Evolutionary conservation across 1,284 basidiomycete species (phyloP).

Genomic region (Coriolopsis trogii): DNA sequence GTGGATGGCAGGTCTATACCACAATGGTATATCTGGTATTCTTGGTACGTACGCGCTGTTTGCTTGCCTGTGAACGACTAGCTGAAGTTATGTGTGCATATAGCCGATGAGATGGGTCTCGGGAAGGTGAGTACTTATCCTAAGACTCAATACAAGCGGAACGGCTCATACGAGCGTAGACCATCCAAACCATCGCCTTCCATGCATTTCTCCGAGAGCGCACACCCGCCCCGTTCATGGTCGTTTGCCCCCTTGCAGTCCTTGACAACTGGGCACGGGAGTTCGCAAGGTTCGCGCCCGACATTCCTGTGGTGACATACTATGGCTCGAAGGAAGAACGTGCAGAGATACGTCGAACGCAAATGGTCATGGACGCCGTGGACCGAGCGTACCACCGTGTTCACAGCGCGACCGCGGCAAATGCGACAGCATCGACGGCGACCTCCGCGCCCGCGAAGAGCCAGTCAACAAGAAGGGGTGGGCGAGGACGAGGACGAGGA

Average conservation of each 20-base stretch:
- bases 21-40: slow-evolving; percentile 95
- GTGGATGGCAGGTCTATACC: slow-evolving; percentile 94
- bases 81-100: neutral
- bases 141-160: neutral
- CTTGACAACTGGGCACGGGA: slow-evolving; percentile 92
- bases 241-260: slow-evolving; percentile 92
- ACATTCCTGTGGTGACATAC: slow-evolving; percentile 86
- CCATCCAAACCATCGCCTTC: slow-evolving; percentile 92
- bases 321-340: slow-evolving; percentile 84
- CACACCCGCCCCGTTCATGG: slow-evolving; percentile 79
- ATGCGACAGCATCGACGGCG: neutral
- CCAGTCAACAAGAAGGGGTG: slow-evolving; percentile 13
- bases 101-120: slow-evolving; percentile 93
- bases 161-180: slow-evolving; percentile 49
- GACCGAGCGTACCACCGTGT: slow-evolving; percentile 19
- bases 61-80: neutral
- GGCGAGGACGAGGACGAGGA: slow-evolving; percentile 9
- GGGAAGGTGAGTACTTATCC: slow-evolving; percentile 62
- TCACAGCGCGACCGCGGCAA: neutral
- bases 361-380: slow-evolving; percentile 23
- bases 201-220: slow-evolving; percentile 86
- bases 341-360: slow-evolving; percentile 60
- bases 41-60: slow-evolving; percentile 55
- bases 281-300: slow-evolving; percentile 83
- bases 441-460: neutral